Base-by-base conservation (phyloP, 345 rosid genomes). In the Aquilaria sinensis region DNA sequence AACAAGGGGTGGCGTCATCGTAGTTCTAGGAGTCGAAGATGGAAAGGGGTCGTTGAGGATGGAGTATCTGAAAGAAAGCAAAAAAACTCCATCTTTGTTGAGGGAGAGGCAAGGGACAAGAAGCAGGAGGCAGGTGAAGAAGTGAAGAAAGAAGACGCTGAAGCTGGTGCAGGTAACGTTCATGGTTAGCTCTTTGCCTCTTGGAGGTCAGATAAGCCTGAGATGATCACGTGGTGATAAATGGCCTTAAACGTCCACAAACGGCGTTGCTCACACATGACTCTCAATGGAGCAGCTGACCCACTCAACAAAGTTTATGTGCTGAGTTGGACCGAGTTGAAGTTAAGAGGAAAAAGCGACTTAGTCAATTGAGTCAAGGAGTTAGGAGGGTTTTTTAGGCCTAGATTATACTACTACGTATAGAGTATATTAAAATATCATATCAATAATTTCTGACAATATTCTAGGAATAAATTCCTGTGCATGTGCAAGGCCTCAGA, bases 31-130 rank as follows among this genome's bases (percentile, higher is more conserved):
- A 64, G 29, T 64, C 15, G 47, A 89, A 65, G 64, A 75, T 85
- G 9, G 80, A 82, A 60, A 84, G 68, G 3, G 93, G 75, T 89
- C 93, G 12, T 70, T 71, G n/a, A 86, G 80, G 66, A 81, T 77
- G 29, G 93, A 72, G 70, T 89, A 84, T 60, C 83, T 89, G 78
- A 89, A 84, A 31, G 89, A 82, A 60, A 89, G 90, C 37, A 89
- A 49, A 52, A 71, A 69, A 6, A 84, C 69, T 32, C 90, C 92
- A 70, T 89, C 89, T 37, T 74, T 68, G 76, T 74, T 86, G 23
- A 88, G 83, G 63, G 85, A 76, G 32, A 66, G 56, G n/a, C 80
- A 70, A 58, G 81, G 82, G 65, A 67, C 62, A 3, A 68, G 34
- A 62, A 71, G 41, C 67, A 68, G 49, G 67, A 73, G 48, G 53